phyloP scores from a whole-genome alignment of 495 filamentous ascomycete species.

The Penicillium egyptiacum region DNA sequence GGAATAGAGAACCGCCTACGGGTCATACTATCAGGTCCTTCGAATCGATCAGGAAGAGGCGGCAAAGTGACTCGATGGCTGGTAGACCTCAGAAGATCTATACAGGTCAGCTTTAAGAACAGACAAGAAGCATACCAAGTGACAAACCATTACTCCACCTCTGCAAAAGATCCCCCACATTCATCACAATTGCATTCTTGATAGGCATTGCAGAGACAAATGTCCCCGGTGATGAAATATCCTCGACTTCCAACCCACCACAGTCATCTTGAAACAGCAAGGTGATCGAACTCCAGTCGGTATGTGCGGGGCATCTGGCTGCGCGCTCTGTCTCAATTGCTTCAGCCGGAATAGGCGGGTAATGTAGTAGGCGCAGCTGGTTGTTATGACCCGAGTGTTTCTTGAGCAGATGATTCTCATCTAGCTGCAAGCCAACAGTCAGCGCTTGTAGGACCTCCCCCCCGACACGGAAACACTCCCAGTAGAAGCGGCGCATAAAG shows the following conservation, averaged over 20 bases:
- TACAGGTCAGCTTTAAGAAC: slow-evolving; percentile 2
- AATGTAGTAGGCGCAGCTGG: slow-evolving; percentile 66
- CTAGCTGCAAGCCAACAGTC: slow-evolving; percentile 49
- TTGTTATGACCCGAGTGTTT: slow-evolving; percentile 59
- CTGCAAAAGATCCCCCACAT: slow-evolving; percentile 60
- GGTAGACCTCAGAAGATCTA: slow-evolving; percentile 55
- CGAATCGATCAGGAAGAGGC: slow-evolving; percentile 33
- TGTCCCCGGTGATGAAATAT: slow-evolving; percentile 44
- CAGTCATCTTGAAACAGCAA: slow-evolving; percentile 54
- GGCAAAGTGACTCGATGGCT: slow-evolving; percentile 55
- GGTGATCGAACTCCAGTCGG: slow-evolving; percentile 53
- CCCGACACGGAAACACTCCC: slow-evolving; percentile 45
- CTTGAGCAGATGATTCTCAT: slow-evolving; percentile 50
- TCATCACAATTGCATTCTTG: slow-evolving; percentile 55
- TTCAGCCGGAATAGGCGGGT: slow-evolving; percentile 55
- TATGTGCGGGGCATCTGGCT: slow-evolving; percentile 56
- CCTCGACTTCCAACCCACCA: slow-evolving; percentile 58
- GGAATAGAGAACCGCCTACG: slow-evolving; percentile 60
- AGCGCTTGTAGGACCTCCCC: slow-evolving; percentile 53
- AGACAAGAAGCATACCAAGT: background rate
- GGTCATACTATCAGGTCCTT: slow-evolving; percentile 46
- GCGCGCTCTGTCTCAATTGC: slow-evolving; percentile 44
- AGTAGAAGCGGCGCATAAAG: slow-evolving; percentile 60
- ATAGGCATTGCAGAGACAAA: slow-evolving; percentile 55
- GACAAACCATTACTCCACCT: slow-evolving; percentile 59